These are phyloP conservation scores for Crithidia acanthocephali DNA, from an alignment of 208 protist species.

Conservation along the genomic window DNA sequence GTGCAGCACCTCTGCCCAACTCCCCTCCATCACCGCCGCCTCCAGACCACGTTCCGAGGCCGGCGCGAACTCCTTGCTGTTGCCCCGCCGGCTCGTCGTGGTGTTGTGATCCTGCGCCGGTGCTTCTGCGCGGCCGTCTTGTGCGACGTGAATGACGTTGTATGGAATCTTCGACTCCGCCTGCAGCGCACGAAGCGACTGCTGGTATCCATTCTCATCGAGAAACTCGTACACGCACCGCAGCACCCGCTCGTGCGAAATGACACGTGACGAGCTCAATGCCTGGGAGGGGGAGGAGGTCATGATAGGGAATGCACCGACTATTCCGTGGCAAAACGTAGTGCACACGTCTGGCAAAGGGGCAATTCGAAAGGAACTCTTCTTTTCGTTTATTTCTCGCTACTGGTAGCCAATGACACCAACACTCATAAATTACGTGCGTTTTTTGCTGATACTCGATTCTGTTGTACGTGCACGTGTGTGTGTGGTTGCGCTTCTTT, in stretches of 20 bases:
- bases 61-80: conserved; percentile 10
- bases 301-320: neutral
- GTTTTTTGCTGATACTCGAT: no score
- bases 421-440: no score
- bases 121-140: conserved; percentile 7
- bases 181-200: conserved; percentile 69
- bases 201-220: conserved; percentile 64
- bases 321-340: neutral
- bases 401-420: no score
- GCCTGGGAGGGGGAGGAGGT: conserved; percentile 9
- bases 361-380: no score
- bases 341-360: no score
- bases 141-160: conserved; percentile 65
- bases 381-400: no score
- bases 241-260: conserved; percentile 70
- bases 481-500: no score
- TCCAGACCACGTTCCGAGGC: conserved; percentile 43
- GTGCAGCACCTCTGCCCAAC: conserved; percentile 73
- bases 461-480: no score
- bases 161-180: conserved; percentile 81
- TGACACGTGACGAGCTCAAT: conserved; percentile 27
- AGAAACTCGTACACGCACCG: conserved; percentile 77
- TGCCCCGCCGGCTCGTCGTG: neutral
- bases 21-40: conserved; percentile 62
- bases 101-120: neutral